Conservation (phyloP, 208 protist genomes). For the Acanthamoeba lenticulata region DNA sequence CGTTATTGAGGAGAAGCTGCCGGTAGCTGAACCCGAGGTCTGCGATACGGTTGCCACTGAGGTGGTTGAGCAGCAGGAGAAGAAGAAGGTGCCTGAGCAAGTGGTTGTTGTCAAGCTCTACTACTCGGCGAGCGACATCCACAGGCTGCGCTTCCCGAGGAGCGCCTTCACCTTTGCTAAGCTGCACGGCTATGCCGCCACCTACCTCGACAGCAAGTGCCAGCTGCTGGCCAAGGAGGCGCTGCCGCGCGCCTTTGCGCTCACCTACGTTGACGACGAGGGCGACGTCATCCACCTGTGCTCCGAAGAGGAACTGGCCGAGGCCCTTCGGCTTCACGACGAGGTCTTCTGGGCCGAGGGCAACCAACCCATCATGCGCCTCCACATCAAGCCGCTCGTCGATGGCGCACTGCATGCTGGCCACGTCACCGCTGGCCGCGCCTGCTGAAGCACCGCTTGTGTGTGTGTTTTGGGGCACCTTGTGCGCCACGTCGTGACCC, state of each 20-base stretch:
- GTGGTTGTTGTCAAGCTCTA: not conserved
- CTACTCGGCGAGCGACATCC: constrained; percentile 18
- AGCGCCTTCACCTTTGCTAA: constrained; percentile 12
- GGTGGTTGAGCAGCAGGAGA: not conserved
- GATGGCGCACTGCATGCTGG: not conserved
- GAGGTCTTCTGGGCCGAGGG: not conserved
- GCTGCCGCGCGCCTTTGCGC: not conserved
- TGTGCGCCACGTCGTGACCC: too few relatives aligned
- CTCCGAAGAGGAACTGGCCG: constrained; percentile 31
- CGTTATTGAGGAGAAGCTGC: not conserved
- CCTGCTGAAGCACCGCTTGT: too few relatives aligned
- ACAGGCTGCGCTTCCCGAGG: not conserved
- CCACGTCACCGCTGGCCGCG: not conserved
- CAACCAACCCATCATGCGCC: not conserved
- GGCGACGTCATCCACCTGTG: constrained; percentile 12
- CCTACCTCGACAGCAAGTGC: constrained; percentile 36
- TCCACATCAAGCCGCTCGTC: not conserved
- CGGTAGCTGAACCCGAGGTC: not conserved
- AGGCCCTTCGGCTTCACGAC: not conserved
- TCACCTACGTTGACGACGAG: constrained; percentile 21
- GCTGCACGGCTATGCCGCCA: not conserved
- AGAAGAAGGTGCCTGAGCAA: not conserved
- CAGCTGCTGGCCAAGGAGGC: not conserved
- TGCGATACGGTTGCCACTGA: not conserved
- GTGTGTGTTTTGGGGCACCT: too few relatives aligned